Evolutionary conservation across 139 green algal genomes (phyloP).

Genomic region (Yamagishiella unicocca): DNA sequence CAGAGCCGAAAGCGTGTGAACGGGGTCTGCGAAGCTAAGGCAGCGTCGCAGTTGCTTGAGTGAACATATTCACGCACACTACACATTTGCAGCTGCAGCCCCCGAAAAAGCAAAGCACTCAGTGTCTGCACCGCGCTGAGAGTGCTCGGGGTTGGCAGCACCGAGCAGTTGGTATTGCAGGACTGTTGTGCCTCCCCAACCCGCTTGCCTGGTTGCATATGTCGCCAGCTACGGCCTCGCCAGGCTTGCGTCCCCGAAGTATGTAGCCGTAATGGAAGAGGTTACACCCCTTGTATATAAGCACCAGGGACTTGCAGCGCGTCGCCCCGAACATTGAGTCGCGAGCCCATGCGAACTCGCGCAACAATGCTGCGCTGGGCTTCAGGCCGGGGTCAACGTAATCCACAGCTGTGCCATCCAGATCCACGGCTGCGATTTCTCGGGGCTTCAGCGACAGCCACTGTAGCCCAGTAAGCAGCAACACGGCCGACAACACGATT

Average conservation of each 20-base stretch:
- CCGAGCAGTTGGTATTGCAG: too few species aligned
- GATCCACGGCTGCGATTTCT: conserved; percentile 21
- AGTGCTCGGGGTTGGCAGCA: too few species aligned
- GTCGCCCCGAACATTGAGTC: conserved; percentile 65
- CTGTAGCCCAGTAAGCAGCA: conserved; percentile 91
- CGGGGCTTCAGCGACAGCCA: conserved; percentile 87
- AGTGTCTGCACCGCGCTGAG: too few species aligned
- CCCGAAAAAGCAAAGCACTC: too few species aligned
- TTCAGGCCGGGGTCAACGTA: conserved; percentile 53
- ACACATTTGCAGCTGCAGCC: too few species aligned
- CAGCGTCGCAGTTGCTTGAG: too few species aligned
- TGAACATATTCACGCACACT: too few species aligned
- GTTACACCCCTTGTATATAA: conserved; percentile 69
- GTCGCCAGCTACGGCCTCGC: conserved; percentile 59
- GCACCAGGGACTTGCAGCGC: conserved; percentile 66
- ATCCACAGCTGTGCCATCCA: conserved; percentile 31
- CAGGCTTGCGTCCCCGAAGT: not conserved
- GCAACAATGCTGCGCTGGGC: conserved; percentile 50
- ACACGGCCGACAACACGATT: conserved; percentile 86
- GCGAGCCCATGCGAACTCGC: conserved; percentile 82
- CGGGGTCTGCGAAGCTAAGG: too few species aligned
- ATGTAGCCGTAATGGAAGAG: conserved; percentile 60
- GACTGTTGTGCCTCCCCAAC: too few species aligned
- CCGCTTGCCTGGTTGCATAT: conserved; percentile 60
- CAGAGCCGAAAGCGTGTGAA: too few species aligned